These are phyloP conservation scores for Alternaria viburni DNA, from an alignment of 2,329 filamentous ascomycete species.

Conservation along the genomic window DNA sequence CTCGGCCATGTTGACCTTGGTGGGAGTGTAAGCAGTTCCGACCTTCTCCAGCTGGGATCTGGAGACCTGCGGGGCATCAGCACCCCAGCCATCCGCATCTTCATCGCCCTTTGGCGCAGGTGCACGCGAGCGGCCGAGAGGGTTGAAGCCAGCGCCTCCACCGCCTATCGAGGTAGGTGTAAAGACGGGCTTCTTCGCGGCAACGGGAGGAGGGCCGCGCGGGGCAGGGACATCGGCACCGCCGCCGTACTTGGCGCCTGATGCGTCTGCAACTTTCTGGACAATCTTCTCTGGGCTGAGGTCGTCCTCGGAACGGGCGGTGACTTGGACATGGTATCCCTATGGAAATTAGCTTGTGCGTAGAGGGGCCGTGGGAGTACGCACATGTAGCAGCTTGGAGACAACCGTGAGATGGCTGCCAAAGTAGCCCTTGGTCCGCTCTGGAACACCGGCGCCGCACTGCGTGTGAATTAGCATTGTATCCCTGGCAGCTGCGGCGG, in stretches of 20 bases:
- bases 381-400: constrained; percentile 84
- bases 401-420: constrained; percentile 91
- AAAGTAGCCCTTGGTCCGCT: constrained; percentile 98
- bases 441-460: constrained; percentile 98
- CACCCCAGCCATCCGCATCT: constrained; percentile 91
- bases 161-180: constrained; percentile 73
- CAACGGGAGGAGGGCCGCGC: constrained; percentile 68
- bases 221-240: constrained; percentile 62
- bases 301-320: constrained; percentile 88
- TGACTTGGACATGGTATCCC: constrained; percentile 98
- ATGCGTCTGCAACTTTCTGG: constrained; percentile 92
- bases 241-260: constrained; percentile 90
- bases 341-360: constrained; percentile 44
- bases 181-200: constrained; percentile 90
- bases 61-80: constrained; percentile 89
- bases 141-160: constrained; percentile 66
- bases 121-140: constrained; percentile 69
- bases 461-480: constrained; percentile 31
- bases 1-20: constrained; percentile 90
- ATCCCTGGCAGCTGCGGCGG: background rate
- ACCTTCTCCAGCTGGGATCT: constrained; percentile 91
- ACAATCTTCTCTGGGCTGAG: constrained; percentile 87
- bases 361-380: constrained; percentile 22
- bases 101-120: constrained; percentile 61
- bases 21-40: constrained; percentile 89